Conservation (phyloP, 345 rosid species). For the Capsella bursapastoris region DNA sequence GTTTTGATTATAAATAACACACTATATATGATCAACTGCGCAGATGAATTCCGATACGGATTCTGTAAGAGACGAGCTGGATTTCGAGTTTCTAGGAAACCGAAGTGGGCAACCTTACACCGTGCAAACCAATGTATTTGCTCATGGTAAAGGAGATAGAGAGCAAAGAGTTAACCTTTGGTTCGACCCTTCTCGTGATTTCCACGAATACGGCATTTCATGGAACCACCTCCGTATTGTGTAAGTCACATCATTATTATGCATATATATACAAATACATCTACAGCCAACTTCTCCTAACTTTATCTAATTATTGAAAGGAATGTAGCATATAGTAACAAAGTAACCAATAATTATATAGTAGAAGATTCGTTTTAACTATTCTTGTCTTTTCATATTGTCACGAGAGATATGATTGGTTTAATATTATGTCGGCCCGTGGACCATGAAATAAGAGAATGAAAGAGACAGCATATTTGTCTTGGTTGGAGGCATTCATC, state of each 20-base stretch:
- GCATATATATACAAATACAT: not conserved
- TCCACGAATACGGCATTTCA: conserved; percentile 64
- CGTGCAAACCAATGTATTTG: conserved; percentile 45
- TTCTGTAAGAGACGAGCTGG: conserved; percentile 42
- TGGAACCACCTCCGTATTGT: conserved; percentile 79
- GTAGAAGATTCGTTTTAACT: conserved; percentile 20
- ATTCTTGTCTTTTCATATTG: conserved; percentile 32
- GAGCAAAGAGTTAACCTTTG: conserved; percentile 70
- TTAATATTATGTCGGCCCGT: conserved; percentile 34
- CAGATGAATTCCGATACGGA: conserved; percentile 48
- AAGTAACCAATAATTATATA: conserved; percentile 23
- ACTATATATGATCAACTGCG: not conserved
- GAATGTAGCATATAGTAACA: not conserved
- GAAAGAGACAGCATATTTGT: conserved; percentile 41
- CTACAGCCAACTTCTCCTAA: not conserved
- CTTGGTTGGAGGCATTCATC: conserved; percentile 25
- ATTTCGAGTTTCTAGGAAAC: conserved; percentile 47
- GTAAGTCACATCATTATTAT: conserved; percentile 52
- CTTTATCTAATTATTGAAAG: not conserved
- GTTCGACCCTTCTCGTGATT: conserved; percentile 87
- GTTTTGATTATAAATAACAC: not conserved
- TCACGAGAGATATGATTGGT: conserved; percentile 38
- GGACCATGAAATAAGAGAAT: conserved; percentile 39
- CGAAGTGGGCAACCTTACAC: conserved; percentile 49
- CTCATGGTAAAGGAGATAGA: conserved; percentile 46